Evolutionary conservation across 108 stramenopile species (phyloP).

Genomic region (Cyclotella atomus): DNA sequence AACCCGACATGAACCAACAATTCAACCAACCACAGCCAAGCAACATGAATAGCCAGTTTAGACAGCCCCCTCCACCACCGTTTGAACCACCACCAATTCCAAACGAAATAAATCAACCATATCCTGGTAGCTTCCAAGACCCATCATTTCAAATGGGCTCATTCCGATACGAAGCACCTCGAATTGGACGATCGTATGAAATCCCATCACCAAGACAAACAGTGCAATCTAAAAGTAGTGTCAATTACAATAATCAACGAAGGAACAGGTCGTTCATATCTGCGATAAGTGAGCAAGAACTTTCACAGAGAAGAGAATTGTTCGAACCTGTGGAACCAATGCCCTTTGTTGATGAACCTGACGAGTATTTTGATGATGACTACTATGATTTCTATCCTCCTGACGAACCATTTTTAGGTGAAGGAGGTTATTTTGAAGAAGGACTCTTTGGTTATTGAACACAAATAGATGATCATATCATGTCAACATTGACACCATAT

Average conservation of each 20-base stretch:
- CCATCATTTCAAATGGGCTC: neutral
- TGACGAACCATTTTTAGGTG: conserved; percentile 5
- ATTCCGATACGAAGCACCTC: conserved; percentile 1
- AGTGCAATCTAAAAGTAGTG: conserved; percentile 3
- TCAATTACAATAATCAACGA: conserved; percentile 16
- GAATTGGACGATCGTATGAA: conserved; percentile 2
- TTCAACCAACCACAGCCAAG: conserved; percentile 8
- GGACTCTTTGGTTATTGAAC: neutral
- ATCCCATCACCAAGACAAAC: neutral
- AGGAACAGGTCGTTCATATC: conserved; percentile 35
- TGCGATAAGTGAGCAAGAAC: conserved; percentile 16
- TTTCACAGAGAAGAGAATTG: conserved; percentile 8
- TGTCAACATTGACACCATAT: too few relatives aligned
- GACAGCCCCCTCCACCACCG: neutral
- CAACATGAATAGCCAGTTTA: neutral
- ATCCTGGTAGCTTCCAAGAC: neutral
- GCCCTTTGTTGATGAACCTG: neutral
- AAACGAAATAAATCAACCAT: neutral
- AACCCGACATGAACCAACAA: neutral
- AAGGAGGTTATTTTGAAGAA: conserved; percentile 3
- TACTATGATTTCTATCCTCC: conserved; percentile 8
- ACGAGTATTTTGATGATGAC: neutral
- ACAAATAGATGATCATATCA: too few relatives aligned
- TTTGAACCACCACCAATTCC: neutral
- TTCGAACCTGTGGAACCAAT: conserved; percentile 10